phyloP scores from a whole-genome alignment of 2,329 filamentous ascomycete genomes.

The Clarireedia monteithiana region DNA sequence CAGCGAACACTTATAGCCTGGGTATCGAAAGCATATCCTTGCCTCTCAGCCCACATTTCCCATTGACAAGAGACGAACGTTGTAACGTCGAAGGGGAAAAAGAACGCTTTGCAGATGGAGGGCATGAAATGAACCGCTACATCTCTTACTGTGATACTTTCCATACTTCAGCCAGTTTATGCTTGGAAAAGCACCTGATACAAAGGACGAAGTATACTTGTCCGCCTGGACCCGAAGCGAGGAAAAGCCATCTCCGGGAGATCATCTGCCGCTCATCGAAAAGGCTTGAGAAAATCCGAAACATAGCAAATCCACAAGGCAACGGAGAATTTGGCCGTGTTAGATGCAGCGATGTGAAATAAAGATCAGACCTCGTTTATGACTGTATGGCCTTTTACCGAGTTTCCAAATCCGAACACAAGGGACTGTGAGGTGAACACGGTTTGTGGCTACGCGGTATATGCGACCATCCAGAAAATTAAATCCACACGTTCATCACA shows the following conservation, averaged over 20 bases:
- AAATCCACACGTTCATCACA: not conserved
- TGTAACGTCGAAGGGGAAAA: not conserved
- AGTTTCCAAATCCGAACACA: not conserved
- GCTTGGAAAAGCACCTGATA: not conserved
- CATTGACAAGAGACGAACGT: too few relatives aligned
- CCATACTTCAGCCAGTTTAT: constrained; percentile 3
- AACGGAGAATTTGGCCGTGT: constrained; percentile 7
- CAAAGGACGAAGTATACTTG: not conserved
- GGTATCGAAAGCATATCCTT: not conserved
- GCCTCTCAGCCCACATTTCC: too few relatives aligned
- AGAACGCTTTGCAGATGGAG: not conserved
- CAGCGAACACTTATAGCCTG: not conserved
- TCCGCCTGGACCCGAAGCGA: constrained; percentile 7
- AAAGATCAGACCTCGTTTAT: not conserved
- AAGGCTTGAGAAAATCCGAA: constrained; percentile 11
- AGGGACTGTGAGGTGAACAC: too few relatives aligned
- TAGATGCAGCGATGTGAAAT: not conserved
- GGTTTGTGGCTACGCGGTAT: not conserved
- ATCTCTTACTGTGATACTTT: constrained; percentile 3
- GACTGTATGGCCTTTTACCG: not conserved
- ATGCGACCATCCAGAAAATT: not conserved
- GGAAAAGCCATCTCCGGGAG: constrained; percentile 14
- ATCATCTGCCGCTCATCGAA: constrained; percentile 18
- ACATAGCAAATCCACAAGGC: constrained; percentile 1
- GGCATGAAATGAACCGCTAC: not conserved